Conservation (phyloP, 306 rosid genomes). For the Heteromeles arbutifolia region DNA sequence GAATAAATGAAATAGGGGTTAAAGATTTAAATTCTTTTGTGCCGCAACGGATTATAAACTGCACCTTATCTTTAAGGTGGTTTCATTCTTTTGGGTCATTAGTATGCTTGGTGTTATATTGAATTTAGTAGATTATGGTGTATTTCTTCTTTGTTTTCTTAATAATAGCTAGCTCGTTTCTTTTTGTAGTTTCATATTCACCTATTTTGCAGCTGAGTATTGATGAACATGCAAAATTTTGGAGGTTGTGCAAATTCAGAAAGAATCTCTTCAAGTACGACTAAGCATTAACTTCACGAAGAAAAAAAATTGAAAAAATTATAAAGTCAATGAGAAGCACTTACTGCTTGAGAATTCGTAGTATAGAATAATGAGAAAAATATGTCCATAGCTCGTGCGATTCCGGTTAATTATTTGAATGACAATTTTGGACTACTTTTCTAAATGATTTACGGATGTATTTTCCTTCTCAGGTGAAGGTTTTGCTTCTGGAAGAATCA, state of each 20-base stretch:
- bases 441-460: background rate
- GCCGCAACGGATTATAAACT: background rate
- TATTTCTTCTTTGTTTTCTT: background rate
- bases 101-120: background rate
- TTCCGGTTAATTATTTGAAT: background rate
- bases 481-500: slow-evolving; percentile 68
- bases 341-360: background rate
- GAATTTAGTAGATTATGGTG: background rate
- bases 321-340: background rate
- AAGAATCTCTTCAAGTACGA: background rate
- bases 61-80: background rate
- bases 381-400: background rate
- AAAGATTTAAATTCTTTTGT: background rate
- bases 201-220: background rate
- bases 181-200: background rate
- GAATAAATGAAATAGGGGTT: background rate
- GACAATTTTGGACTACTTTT: background rate
- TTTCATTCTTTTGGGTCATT: background rate
- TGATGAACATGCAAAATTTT: background rate
- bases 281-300: background rate
- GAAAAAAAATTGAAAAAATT: background rate
- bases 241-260: background rate
- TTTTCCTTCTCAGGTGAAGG: slow-evolving; percentile 44
- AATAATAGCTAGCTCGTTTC: background rate
- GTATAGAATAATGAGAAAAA: background rate